Percentiles rank a stretch among this genome's conserved stretches.
Evolutionary conservation across 768 basidiomycete genomes (phyloP).

Genomic region (Heimioporus sp.): DNA sequence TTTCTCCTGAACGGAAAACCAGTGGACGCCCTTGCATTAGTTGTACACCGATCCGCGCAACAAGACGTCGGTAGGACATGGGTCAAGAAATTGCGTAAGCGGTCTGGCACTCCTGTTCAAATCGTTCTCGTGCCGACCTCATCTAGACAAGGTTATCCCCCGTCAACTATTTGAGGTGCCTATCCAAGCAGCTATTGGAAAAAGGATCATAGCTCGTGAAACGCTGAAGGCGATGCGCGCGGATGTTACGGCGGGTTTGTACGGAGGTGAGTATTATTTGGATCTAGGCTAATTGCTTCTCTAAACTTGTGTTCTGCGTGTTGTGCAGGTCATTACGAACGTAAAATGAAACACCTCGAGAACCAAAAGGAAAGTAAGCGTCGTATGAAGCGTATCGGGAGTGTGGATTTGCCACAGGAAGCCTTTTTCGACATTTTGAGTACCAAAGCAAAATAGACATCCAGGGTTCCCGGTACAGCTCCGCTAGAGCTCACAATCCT

Average conservation of each 20-base stretch:
- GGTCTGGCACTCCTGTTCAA: neutral
- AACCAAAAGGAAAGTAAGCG: conserved; percentile 94
- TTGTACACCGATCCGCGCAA: conserved; percentile 82
- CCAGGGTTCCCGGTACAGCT: neutral
- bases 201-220: conserved; percentile 85
- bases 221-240: conserved; percentile 82
- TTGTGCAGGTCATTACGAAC: conserved; percentile 78
- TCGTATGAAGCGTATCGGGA: conserved; percentile 84
- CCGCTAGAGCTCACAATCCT: conserved; percentile 70
- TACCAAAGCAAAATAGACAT: conserved; percentile 40
- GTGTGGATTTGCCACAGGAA: conserved; percentile 89
- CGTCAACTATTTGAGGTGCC: conserved; percentile 92
- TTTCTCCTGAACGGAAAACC: conserved; percentile 87
- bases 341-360: conserved; percentile 85
- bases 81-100: conserved; percentile 90
- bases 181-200: conserved; percentile 90
- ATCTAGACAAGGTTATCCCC: conserved; percentile 84
- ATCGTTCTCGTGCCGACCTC: neutral
- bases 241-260: conserved; percentile 92
- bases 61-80: conserved; percentile 75
- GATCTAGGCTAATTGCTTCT: neutral
- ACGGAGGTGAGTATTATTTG: conserved; percentile 59
- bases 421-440: conserved; percentile 92
- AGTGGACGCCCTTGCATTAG: conserved; percentile 90
- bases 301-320: neutral